A percentile compares a stretch with the other conserved stretches of the same genome.
Conservation (phyloP, 495 filamentous ascomycete species). For the Tuber borchii region DNA sequence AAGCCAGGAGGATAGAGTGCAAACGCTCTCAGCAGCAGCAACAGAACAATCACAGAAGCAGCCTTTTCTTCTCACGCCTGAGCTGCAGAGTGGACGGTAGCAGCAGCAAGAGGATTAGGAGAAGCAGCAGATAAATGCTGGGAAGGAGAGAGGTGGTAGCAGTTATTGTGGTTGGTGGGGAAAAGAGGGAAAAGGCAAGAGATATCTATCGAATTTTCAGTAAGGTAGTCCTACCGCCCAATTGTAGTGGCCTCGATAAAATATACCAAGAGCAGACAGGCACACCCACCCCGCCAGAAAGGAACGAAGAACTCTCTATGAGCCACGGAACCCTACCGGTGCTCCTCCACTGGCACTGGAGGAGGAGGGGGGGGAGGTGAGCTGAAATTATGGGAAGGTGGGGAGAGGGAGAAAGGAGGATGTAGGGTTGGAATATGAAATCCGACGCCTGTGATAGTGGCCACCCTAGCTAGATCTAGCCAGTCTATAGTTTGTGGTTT, state of each 20-base stretch:
- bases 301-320: not conserved
- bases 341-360: not conserved
- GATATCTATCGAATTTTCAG: not conserved
- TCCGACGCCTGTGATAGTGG: not conserved
- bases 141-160: not conserved
- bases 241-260: not conserved
- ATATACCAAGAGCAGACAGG: not conserved
- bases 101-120: not conserved
- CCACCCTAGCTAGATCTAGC: not conserved
- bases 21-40: not conserved
- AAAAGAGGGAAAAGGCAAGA: not conserved
- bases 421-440: conserved; percentile 1
- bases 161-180: not conserved
- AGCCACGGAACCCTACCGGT: conserved; percentile 2
- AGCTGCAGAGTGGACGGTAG: not conserved
- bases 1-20: not conserved
- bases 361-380: not conserved
- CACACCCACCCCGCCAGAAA: not conserved
- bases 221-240: not conserved
- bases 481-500: not conserved
- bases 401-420: not conserved
- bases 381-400: not conserved
- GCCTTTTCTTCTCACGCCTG: not conserved
- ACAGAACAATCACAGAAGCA: not conserved
- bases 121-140: conserved; percentile 4